Evolutionary conservation across 78 protist species (phyloP).

Genomic region (slime mould (Dictyostelium discoideum)): dicty_2.7 NC_007090.3:273501-274000

Average conservation of each 20-base stretch:
- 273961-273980: too few relatives aligned
- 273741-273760: conserved; percentile 34
- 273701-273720: conserved; percentile 26
- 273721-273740: conserved; percentile 70
- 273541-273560: background rate
- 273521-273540: background rate
- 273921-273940: too few relatives aligned
- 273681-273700: conserved; percentile 75
- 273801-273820: background rate
- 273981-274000: too few relatives aligned
- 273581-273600: background rate
- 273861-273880: background rate
- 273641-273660: conserved; percentile 43
- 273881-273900: too few relatives aligned
- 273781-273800: conserved; percentile 85
- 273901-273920: background rate
- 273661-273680: conserved; percentile 51
- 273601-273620: conserved; percentile 76
- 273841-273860: background rate
- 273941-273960: background rate
- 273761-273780: conserved; percentile 62
- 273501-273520: too few relatives aligned
- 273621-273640: conserved; percentile 79
- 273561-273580: background rate
- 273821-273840: background rate